phyloP scores from a whole-genome alignment of 2,329 filamentous ascomycete genomes.

The Gyromitra esculenta region DNA sequence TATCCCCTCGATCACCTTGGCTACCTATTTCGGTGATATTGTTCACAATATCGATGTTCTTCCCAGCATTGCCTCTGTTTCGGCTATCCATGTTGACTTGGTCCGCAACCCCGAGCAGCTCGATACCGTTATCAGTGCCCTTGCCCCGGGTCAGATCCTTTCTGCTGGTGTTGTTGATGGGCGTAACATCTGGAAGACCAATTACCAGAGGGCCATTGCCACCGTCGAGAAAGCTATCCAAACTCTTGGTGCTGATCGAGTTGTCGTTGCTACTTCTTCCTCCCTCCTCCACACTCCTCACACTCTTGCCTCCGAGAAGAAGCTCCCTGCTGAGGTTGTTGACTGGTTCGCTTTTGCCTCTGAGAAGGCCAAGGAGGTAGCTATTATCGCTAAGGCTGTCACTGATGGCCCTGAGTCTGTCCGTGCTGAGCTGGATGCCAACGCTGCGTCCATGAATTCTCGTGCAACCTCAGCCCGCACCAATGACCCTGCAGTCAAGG shows the following conservation, averaged over 20 bases:
- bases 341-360: slow-evolving; percentile 99
- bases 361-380: slow-evolving; percentile 92
- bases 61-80: slow-evolving; percentile 74
- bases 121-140: slow-evolving; percentile 79
- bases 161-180: slow-evolving; percentile 97
- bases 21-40: slow-evolving; percentile 99
- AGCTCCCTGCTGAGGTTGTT: slow-evolving; percentile 88
- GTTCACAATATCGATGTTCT: slow-evolving; percentile 97
- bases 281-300: slow-evolving; percentile 98
- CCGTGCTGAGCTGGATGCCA: slow-evolving; percentile 89
- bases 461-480: slow-evolving; percentile 92
- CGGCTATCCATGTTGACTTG: slow-evolving; percentile 92
- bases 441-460: slow-evolving; percentile 90
- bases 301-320: slow-evolving; percentile 98
- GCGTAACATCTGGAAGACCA: slow-evolving; percentile 99
- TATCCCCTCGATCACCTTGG: slow-evolving; percentile 87
- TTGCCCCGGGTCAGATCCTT: slow-evolving; percentile 88
- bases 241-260: slow-evolving; percentile 96
- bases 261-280: slow-evolving; percentile 95
- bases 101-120: slow-evolving; percentile 99
- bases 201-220: slow-evolving; percentile 95
- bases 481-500: slow-evolving; percentile 98
- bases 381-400: slow-evolving; percentile 94
- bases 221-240: slow-evolving; percentile 87
- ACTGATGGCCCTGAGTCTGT: slow-evolving; percentile 90